A percentile compares a stretch with the other conserved stretches of the same genome.
These are phyloP conservation scores for Cyberlindnera americana DNA, from an alignment of 805 yeast species.

Conservation along the genomic window DNA sequence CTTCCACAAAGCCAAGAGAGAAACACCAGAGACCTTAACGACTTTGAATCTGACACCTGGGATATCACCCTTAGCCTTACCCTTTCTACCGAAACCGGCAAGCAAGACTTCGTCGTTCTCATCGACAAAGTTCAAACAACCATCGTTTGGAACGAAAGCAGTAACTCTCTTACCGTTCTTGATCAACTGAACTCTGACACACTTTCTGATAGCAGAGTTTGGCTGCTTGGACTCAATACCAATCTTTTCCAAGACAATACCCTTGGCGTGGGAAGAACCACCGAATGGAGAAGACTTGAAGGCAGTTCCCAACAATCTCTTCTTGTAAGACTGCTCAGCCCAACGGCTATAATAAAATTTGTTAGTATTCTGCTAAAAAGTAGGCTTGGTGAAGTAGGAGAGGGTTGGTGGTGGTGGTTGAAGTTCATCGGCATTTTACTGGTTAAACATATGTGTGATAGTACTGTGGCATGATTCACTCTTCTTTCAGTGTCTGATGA, in stretches of 20 bases:
- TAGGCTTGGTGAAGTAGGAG: no score
- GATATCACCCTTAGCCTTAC: slow-evolving; percentile 99
- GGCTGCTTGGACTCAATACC: slow-evolving; percentile 99
- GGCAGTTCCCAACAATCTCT: slow-evolving; percentile 99
- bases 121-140: slow-evolving; percentile 99
- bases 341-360: slow-evolving; percentile 67
- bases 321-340: slow-evolving; percentile 98
- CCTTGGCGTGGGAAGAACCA: slow-evolving; percentile 99
- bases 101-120: slow-evolving; percentile 99
- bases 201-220: slow-evolving; percentile 99
- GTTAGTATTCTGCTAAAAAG: slow-evolving; percentile 26
- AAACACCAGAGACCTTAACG: slow-evolving; percentile 99
- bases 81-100: slow-evolving; percentile 99
- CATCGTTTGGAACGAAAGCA: slow-evolving; percentile 99
- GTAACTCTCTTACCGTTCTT: slow-evolving; percentile 99
- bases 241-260: slow-evolving; percentile 98
- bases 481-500: no score
- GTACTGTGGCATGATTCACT: no score
- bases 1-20: slow-evolving; percentile 99
- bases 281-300: slow-evolving; percentile 99
- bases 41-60: slow-evolving; percentile 99
- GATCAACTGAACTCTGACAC: slow-evolving; percentile 99
- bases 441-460: no score
- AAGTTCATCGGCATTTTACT: no score
- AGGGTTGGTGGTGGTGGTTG: no score